Base-by-base conservation (phyloP, 768 basidiomycete species). In the Chalciporus chontae region DNA sequence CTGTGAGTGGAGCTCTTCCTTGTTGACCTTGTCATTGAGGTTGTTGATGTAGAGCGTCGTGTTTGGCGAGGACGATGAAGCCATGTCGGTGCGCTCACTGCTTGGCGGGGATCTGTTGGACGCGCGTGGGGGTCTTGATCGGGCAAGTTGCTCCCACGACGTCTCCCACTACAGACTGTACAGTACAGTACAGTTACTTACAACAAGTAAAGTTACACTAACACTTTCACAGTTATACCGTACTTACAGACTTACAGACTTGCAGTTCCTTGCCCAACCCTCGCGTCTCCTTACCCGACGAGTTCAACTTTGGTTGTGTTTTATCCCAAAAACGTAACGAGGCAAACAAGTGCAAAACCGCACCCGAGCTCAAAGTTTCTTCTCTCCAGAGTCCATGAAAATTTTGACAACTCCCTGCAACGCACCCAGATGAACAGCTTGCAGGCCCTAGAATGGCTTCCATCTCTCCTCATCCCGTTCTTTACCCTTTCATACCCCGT, bases 21-120 rank as follows among this genome's bases (percentile, higher is more conserved):
- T 96, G 73, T 90, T 89, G 59, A 93, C 77, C 71, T 92, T 89
- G 69, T 92, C 86, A 63, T 96, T 94, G 66, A 97, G 81, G 63
- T 94, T 94, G 63, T 91, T 90, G 70, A 97, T 71, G 71, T 94
- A 96, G 60, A 97, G 80, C 50, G 94, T 91, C 38, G 83, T 77
- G 65, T 87, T 91, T 18, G 94, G 94, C 65, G 87, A 85, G 54
- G 74, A 77, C 43, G 79, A 77, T 40, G 74, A 73, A 36, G 68
- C 56, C 59, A 77, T 75, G 55, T 76, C 47, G 44, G 56, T 47
- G 17, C 3, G 27, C 14, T 27, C 17, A 17, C 17, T 24, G 32
- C 53, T 27, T 23, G 27, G 21, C 19, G 15, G 11, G 21, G 17
- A 23, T 7, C 19, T n/a, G 15, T 38, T 15, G 6, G 13, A 36